Evolutionary conservation across 805 yeast genomes (phyloP), one percentile per base, ranked within the genome.

Genomic region (Starmerella scarabaei): DNA sequence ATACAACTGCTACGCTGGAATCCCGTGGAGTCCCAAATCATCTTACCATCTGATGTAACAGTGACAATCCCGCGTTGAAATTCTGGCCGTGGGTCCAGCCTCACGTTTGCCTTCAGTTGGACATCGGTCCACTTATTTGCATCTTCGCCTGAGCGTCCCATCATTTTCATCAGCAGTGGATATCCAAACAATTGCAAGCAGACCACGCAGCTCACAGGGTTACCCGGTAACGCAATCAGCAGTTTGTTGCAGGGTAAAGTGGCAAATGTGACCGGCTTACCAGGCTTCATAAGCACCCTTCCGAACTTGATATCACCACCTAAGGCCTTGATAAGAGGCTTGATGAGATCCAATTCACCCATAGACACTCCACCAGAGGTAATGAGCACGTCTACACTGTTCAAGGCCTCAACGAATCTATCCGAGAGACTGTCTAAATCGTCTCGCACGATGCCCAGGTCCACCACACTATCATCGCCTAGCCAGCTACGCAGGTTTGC

Each of bases 341-440:
- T 71, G 30, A 71, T 50, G 14, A 69, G 55, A 50, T 71, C 77
- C 26, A 63, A 44, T 49, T 71, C 77, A 2, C 77, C 77, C 77
- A 71, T 71, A 1, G 77, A 71, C 2, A 71, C 77, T 19, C 77
- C 77, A 2, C 77, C 77, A 1, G 72, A 65, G 2, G 76, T 70
- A 28, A 71, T 58, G 28, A 71, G 47, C 28, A 63, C 63, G 41
- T 71, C 75, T 12, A 65, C 53, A 4, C 45, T 26, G 4, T 47
- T 42, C 19, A 66, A 53, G 0, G 64, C 63, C 0, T 38, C 35
- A 1, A 35, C 20, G 5, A 68, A 48, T 9, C 40, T 35, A 3
- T 37, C 35, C 16, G 47, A 55, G 4, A 71, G 51, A 0, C 51
- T 41, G 1, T 39, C 49, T 9, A 60, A 48, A 11, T 54, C 54